Conservation (phyloP, 2,329 filamentous ascomycete species). For the Pseudohalonectria lignicola region DNA sequence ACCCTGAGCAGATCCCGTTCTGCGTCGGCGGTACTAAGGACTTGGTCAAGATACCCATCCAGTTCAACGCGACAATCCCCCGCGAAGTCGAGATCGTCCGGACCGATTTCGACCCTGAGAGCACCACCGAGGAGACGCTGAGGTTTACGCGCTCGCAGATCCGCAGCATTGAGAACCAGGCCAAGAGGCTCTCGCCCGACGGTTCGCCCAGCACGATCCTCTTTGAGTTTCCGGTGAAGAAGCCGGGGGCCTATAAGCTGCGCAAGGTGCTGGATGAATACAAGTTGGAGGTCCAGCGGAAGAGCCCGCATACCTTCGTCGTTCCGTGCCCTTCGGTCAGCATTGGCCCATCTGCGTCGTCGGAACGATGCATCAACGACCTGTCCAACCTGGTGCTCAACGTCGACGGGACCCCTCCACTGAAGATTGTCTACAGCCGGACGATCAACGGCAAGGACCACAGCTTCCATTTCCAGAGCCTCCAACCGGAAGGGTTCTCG, state of each 20-base stretch:
- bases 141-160: constrained; percentile 64
- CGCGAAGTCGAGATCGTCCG: constrained; percentile 82
- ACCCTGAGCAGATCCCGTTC: constrained; percentile 69
- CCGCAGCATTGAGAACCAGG: constrained; percentile 59
- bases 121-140: constrained; percentile 68
- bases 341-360: constrained; percentile 51
- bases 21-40: constrained; percentile 60
- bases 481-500: constrained; percentile 77
- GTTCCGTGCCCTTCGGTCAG: constrained; percentile 74
- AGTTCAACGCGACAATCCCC: constrained; percentile 87
- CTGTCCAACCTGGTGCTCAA: constrained; percentile 76
- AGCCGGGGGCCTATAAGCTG: constrained; percentile 78
- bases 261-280: constrained; percentile 84
- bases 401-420: constrained; percentile 77
- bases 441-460: constrained; percentile 74
- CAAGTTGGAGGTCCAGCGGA: constrained; percentile 80
- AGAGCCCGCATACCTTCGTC: constrained; percentile 67
- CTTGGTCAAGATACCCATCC: constrained; percentile 63
- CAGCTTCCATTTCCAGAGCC: constrained; percentile 82
- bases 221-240: constrained; percentile 67
- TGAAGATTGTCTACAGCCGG: constrained; percentile 87
- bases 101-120: constrained; percentile 60
- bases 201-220: constrained; percentile 48
- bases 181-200: constrained; percentile 55
- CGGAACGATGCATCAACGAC: constrained; percentile 73